Base-by-base conservation (phyloP, 805 yeast species). In the Metschnikowia vanudenii region DNA sequence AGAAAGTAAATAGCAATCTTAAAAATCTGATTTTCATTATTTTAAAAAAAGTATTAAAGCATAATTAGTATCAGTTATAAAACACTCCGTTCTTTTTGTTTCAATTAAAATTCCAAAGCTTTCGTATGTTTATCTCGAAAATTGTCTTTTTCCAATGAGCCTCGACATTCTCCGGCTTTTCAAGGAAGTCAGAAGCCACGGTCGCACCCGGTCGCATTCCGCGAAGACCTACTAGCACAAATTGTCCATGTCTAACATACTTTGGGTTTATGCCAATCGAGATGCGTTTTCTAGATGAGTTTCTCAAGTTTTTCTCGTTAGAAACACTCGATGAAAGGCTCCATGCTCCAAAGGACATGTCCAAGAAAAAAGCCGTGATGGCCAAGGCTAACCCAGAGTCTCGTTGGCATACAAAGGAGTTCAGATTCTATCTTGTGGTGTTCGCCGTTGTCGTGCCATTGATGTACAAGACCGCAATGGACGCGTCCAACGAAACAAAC, bases 391-490 rank as follows among this genome's bases (percentile, higher is more conserved):
- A 53, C 35, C 61, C 69, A 16, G 74, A 70, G 9, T 73, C 91
- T 2, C 75, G 80, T 58, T 94, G 98, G 98, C 55, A 63, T 18
- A 83, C 96, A 0, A 52, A 68, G 17, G 98, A 94, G 65, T 92
- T 87, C 67, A 77, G 70, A 50, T 49, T 89, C 30, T 92, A 94
- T 60, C 68, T 77, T 41, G 51, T 80, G 16, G 78, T 79, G 4
- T 87, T 89, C 62, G 66, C 75, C 1, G 57, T 88, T 3, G 85
- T 80, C 3, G 88, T 92, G 3, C 98, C 98, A 5, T 62, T 84
- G 60, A 84, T 94, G 92, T 75, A 83, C 59, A 79, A 79, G 55
- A 82, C 94, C 0, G 96, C 94, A 1, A 78, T 86, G 78, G 84
- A 80, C 31, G 92, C 95, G 8, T 84, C 91, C 29, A 82, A 81